These are phyloP conservation scores for Ganoderma leucocontextum DNA, from an alignment of 1,284 basidiomycete genomes.

Conservation along the genomic window DNA sequence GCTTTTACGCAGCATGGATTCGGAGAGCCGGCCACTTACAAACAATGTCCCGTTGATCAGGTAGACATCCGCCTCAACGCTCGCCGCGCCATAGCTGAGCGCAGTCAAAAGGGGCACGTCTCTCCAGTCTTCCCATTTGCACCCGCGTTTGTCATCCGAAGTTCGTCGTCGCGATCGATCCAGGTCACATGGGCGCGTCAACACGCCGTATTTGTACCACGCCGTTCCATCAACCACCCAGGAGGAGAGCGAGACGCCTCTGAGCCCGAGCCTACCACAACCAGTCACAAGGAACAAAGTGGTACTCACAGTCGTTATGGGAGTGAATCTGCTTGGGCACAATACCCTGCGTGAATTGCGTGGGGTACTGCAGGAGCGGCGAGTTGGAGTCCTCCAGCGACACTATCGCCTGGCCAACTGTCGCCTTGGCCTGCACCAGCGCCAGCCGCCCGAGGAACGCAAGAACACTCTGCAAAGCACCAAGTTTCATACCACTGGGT, in stretches of 20 bases:
- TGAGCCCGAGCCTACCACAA: no score
- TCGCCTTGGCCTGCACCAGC: slow-evolving; percentile 35
- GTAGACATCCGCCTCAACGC: slow-evolving; percentile 65
- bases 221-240: background rate
- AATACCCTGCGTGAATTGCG: slow-evolving; percentile 59
- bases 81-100: slow-evolving; percentile 58
- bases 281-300: no score
- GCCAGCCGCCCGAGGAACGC: slow-evolving; percentile 13
- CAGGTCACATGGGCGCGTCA: background rate
- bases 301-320: slow-evolving; percentile 59
- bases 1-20: background rate
- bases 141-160: background rate
- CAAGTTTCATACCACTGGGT: slow-evolving; percentile 16
- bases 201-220: no score
- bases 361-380: slow-evolving; percentile 55
- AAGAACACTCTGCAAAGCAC: background rate
- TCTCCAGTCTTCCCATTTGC: slow-evolving; percentile 53
- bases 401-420: slow-evolving; percentile 49
- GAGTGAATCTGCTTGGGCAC: slow-evolving; percentile 62
- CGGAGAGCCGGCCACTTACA: slow-evolving; percentile 40
- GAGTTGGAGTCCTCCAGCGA: slow-evolving; percentile 52
- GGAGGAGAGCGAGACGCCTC: no score
- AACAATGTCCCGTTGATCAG: slow-evolving; percentile 55
- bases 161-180: background rate
- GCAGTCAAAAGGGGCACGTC: slow-evolving; percentile 60